These are phyloP conservation scores for Bocquillonia castaneifolia DNA, from an alignment of 441 rosid species.

Conservation along the genomic window DNA sequence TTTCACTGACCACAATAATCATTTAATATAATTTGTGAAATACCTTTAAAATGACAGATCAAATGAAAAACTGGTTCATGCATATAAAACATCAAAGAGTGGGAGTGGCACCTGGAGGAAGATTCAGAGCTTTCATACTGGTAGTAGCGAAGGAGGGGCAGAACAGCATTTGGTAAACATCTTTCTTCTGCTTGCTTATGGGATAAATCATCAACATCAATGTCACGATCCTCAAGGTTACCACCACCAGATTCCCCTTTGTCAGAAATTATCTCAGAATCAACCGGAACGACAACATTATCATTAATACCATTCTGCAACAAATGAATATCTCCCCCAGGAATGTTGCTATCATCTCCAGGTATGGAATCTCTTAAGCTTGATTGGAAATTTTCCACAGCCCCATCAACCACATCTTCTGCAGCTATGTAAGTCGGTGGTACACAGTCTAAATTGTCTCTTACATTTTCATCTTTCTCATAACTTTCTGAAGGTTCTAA, in stretches of 20 bases:
- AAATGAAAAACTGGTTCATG: neutral
- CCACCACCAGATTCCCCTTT: conserved; percentile 33
- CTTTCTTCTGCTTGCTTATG: conserved; percentile 52
- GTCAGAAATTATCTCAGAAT: conserved; percentile 30
- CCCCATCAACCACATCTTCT: conserved; percentile 30
- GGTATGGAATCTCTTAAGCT: conserved; percentile 35
- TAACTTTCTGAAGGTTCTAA: conserved; percentile 38
- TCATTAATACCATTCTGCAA: conserved; percentile 26
- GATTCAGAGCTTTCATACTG: conserved; percentile 82
- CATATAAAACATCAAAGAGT: neutral
- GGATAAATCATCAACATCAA: conserved; percentile 38
- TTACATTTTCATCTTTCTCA: conserved; percentile 31
- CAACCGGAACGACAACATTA: conserved; percentile 27
- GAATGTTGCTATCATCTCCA: conserved; percentile 34
- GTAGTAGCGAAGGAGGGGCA: conserved; percentile 58
- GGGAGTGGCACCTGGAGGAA: conserved; percentile 51
- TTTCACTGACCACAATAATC: neutral
- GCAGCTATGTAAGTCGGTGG: conserved; percentile 27
- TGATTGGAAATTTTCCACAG: conserved; percentile 29
- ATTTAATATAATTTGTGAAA: neutral
- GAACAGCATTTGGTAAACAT: conserved; percentile 49
- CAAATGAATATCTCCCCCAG: conserved; percentile 32
- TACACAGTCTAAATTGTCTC: conserved; percentile 26
- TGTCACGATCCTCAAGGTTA: conserved; percentile 33
- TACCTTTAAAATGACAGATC: neutral